Conservation (phyloP, 225 moss, liverwort and hornwort genomes). For the Polytrichum formosum region DNA sequence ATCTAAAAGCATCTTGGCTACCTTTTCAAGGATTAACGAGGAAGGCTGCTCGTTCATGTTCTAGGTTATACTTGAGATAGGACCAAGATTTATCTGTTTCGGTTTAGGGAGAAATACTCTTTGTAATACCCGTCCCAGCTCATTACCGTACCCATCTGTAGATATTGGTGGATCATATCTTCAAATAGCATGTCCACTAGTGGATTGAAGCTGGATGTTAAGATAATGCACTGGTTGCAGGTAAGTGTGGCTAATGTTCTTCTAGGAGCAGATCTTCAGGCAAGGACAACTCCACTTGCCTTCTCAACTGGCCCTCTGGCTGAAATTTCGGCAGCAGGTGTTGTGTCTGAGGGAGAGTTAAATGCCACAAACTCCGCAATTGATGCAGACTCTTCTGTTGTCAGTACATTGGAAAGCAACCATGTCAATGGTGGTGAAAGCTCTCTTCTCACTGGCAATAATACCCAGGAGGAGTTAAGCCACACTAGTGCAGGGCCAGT, state of each 20-base stretch:
- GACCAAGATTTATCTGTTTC: no score
- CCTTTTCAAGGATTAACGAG: no score
- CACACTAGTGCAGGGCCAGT: constrained; percentile 17
- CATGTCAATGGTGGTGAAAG: constrained; percentile 17
- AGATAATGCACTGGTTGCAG: constrained; percentile 35
- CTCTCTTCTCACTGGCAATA: neutral
- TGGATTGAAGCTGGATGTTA: no score
- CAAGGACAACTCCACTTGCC: constrained; percentile 58
- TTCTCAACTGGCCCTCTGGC: constrained; percentile 69
- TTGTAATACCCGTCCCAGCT: no score
- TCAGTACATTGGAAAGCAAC: constrained; percentile 5
- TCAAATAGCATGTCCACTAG: no score
- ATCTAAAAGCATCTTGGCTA: no score
- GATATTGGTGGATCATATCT: no score
- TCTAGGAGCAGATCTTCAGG: constrained; percentile 61
- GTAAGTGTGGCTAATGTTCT: constrained; percentile 63
- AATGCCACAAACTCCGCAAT: constrained; percentile 22
- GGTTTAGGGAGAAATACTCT: no score
- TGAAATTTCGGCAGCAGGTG: constrained; percentile 25
- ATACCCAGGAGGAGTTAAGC: constrained; percentile 13
- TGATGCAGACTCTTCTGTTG: constrained; percentile 15
- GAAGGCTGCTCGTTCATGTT: neutral
- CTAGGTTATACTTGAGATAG: neutral
- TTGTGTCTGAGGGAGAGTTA: constrained; percentile 26
- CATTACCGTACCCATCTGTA: no score